phyloP scores from a whole-genome alignment of 306 rosid species.

The Vigna mungo region DNA sequence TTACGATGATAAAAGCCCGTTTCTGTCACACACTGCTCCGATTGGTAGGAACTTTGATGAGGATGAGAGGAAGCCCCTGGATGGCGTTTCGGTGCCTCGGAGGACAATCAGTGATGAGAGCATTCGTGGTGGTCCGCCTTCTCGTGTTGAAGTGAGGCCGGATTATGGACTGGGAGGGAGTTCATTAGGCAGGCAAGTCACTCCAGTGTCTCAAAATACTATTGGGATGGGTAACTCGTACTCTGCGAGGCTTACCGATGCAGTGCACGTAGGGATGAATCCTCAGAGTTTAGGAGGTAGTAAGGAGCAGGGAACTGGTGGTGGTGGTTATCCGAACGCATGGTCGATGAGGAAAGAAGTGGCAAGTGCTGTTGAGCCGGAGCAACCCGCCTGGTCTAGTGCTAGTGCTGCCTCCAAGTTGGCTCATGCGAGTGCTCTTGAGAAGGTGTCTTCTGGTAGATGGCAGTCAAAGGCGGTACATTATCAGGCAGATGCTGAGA shows the following conservation, averaged over 20 bases:
- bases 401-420: slow-evolving; percentile 80
- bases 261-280: slow-evolving; percentile 44
- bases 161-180: slow-evolving; percentile 63
- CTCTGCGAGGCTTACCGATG: slow-evolving; percentile 66
- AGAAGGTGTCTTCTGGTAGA: slow-evolving; percentile 93
- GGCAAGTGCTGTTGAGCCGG: slow-evolving; percentile 58
- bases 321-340: slow-evolving; percentile 62
- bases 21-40: slow-evolving; percentile 66
- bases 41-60: slow-evolving; percentile 97
- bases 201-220: slow-evolving; percentile 57
- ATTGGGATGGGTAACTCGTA: slow-evolving; percentile 55
- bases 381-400: slow-evolving; percentile 67
- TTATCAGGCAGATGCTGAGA: slow-evolving; percentile 69
- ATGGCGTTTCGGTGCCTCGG: slow-evolving; percentile 71
- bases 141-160: slow-evolving; percentile 61
- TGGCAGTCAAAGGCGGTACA: slow-evolving; percentile 82
- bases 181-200: slow-evolving; percentile 60
- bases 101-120: slow-evolving; percentile 80
- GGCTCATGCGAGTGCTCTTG: slow-evolving; percentile 91
- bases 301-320: slow-evolving; percentile 54
- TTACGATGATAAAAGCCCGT: slow-evolving; percentile 78
- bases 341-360: slow-evolving; percentile 91
- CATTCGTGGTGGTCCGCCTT: slow-evolving; percentile 52
- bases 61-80: slow-evolving; percentile 95
- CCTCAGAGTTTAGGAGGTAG: slow-evolving; percentile 58